Evolutionary conservation across 495 filamentous ascomycete species (phyloP), one percentile per base, ranked within the genome.

Genomic region (Penicillium verhagenii): DNA sequence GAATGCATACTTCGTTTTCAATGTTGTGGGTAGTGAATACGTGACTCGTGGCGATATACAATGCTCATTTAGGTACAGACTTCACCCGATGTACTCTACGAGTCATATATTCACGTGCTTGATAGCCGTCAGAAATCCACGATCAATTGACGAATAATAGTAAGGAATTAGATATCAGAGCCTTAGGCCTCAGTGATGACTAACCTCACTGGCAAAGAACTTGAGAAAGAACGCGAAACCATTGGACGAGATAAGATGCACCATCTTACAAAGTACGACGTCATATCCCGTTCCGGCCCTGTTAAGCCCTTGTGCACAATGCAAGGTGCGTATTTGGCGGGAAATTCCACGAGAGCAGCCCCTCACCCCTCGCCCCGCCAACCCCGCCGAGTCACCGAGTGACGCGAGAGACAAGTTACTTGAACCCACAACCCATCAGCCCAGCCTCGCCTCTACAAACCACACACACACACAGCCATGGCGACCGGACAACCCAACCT

Each of bases 401-500:
- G 33, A 35, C 33, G 11, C 33, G 13, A 31, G 33, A 18, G 47
- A n/a, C n/a, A n/a, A n/a, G n/a, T n/a, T n/a, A n/a, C n/a, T n/a
- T n/a, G n/a, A 50, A 25, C 4, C 29, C 16, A 3, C 47, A 25
- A 37, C 19, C 1, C 19, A 21, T 10, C 10, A 16, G n/a, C n/a
- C n/a, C n/a, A 33, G 14, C n/a, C 33, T 54, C 19, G 47, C 51
- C 53, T 31, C 39, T 18, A 45, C 47, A 29, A 48, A 11, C 29
- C 48, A 47, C 44, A 21, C 35, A 35, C 18, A 44, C 29, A n/a
- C n/a, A n/a, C 53, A 55, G 70, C 44, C 63, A 83, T 78, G 75
- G 55, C 73, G 26, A 61, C 63, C 52, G 47, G 64, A 59, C 83
- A 89, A 65, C 89, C 91, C 54, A 92, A 89, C 62, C 87, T 98